These are phyloP conservation scores for Rhizopogon vulgaris DNA, from an alignment of 768 basidiomycete genomes.

Conservation along the genomic window DNA sequence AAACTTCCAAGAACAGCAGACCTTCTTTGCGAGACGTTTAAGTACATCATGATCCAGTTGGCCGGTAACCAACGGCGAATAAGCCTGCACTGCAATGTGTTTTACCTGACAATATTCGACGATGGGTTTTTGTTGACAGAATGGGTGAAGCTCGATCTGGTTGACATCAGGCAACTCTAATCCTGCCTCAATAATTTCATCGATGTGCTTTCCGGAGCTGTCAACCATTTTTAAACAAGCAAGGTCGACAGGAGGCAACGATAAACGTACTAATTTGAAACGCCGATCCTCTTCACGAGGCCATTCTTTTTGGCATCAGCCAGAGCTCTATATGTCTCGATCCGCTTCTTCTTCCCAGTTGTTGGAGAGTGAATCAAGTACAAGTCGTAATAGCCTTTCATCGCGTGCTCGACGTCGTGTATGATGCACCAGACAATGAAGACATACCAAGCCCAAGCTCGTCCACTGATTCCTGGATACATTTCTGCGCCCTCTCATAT, in stretches of 20 bases:
- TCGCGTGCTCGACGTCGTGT: neutral
- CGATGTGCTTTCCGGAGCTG: slow-evolving; percentile 22
- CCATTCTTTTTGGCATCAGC: slow-evolving; percentile 28
- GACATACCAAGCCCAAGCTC: slow-evolving; percentile 15
- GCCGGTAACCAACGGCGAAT: slow-evolving; percentile 65
- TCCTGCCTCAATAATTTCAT: slow-evolving; percentile 19
- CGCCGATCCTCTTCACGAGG: slow-evolving; percentile 34
- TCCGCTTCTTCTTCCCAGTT: slow-evolving; percentile 31
- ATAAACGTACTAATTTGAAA: slow-evolving; percentile 40
- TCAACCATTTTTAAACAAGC: neutral
- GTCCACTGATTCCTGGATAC: slow-evolving; percentile 17
- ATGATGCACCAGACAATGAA: neutral
- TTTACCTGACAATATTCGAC: slow-evolving; percentile 62
- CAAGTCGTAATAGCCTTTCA: slow-evolving; percentile 38
- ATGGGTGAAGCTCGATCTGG: slow-evolving; percentile 55
- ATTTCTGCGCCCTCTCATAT: slow-evolving; percentile 11
- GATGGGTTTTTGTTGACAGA: slow-evolving; percentile 74
- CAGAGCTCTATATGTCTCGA: slow-evolving; percentile 36
- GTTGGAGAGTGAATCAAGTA: slow-evolving; percentile 41
- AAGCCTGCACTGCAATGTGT: slow-evolving; percentile 60
- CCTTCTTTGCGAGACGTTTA: slow-evolving; percentile 49
- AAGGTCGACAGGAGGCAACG: neutral
- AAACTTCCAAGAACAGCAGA: slow-evolving; percentile 17
- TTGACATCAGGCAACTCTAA: slow-evolving; percentile 24
- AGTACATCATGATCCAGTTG: slow-evolving; percentile 46